Percentiles rank a stretch among this genome's conserved stretches.
Conservation (phyloP, 1,139 yeast species). For the Debaryomyces coudertii region DNA sequence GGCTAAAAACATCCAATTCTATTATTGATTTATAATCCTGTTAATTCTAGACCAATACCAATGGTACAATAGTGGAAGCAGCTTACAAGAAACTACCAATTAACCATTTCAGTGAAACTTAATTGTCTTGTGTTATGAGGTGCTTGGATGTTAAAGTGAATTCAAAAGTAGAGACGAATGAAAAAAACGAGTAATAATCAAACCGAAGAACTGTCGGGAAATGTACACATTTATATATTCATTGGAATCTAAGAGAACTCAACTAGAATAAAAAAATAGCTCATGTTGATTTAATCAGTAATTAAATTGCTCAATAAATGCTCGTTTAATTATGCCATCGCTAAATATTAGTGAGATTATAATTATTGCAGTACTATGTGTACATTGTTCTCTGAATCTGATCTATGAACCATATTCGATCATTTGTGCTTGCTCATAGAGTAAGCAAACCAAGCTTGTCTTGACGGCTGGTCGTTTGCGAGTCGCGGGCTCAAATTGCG, state of each 20-base stretch:
- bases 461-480: not conserved
- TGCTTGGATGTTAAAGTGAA: too few species aligned
- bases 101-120: too few species aligned
- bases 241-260: not conserved
- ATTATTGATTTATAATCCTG: not conserved
- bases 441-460: not conserved
- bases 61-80: not conserved
- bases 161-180: too few species aligned
- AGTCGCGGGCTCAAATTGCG: constrained; percentile 4
- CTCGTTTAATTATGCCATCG: not conserved
- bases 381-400: not conserved
- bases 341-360: not conserved
- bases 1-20: not conserved
- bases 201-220: not conserved
- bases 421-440: not conserved
- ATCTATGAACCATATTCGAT: not conserved
- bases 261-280: constrained; percentile 2
- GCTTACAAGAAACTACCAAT: not conserved
- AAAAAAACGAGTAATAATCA: too few species aligned
- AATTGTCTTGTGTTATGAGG: too few species aligned
- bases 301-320: not conserved
- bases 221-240: not conserved
- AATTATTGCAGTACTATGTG: not conserved
- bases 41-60: not conserved
- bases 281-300: not conserved